phyloP scores from a whole-genome alignment of 306 rosid genomes.

The Castanea crenata region DNA sequence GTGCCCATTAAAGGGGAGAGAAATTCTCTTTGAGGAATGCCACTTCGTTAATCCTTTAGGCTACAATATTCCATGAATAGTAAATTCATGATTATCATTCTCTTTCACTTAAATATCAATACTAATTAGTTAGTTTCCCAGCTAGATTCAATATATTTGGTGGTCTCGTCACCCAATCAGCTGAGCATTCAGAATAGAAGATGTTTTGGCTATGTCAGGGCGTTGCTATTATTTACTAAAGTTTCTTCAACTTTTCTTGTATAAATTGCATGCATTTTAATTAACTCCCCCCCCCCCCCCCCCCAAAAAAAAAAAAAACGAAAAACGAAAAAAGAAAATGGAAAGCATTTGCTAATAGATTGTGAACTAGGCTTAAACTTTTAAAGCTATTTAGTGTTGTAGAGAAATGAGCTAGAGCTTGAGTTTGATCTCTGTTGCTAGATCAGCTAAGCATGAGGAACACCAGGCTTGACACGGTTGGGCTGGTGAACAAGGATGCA shows the following conservation, averaged over 20 bases:
- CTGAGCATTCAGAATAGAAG: not conserved
- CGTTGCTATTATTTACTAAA: no score
- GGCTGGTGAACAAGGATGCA: not conserved
- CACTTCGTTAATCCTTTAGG: constrained; percentile 7
- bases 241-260: not conserved
- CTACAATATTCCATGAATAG: not conserved
- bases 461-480: not conserved
- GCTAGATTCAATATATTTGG: not conserved
- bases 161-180: not conserved
- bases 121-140: not conserved
- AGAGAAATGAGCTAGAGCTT: not conserved
- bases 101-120: constrained; percentile 1
- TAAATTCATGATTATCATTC: constrained; percentile 11
- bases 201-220: not conserved
- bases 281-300: not conserved
- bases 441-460: not conserved
- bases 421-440: not conserved
- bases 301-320: no score
- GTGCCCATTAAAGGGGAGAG: constrained; percentile 8
- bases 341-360: not conserved
- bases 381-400: not conserved
- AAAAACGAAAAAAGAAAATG: not conserved
- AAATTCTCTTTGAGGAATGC: not conserved
- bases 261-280: not conserved
- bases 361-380: not conserved